Conservation (phyloP, 768 basidiomycete genomes). For the Tulasnella sp. region DNA sequence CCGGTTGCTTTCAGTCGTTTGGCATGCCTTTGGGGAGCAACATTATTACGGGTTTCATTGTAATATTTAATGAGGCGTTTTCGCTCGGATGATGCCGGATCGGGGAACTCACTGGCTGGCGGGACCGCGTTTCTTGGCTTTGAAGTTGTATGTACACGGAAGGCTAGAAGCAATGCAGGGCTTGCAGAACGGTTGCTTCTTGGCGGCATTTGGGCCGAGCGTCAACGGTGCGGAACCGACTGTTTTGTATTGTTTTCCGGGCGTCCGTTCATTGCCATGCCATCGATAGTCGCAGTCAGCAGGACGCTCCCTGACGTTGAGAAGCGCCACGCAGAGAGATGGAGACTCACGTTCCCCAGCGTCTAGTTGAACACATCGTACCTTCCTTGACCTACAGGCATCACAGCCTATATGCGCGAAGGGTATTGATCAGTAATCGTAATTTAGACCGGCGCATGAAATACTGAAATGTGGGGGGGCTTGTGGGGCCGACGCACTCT, state of each 20-base stretch:
- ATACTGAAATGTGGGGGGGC: not conserved
- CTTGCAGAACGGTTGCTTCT: conserved; percentile 57
- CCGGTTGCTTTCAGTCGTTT: too few species aligned
- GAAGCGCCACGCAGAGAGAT: not conserved
- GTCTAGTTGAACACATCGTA: conserved; percentile 70
- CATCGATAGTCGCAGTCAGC: too few species aligned
- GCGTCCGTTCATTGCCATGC: too few species aligned
- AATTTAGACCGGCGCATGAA: not conserved
- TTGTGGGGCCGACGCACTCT: not conserved
- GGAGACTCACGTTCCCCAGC: conserved; percentile 30
- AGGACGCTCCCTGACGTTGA: too few species aligned
- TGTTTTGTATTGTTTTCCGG: too few species aligned
- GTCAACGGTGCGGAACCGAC: not conserved
- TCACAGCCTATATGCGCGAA: conserved; percentile 51
- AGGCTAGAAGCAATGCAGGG: conserved; percentile 75
- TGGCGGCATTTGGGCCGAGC: conserved; percentile 4
- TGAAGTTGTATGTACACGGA: conserved; percentile 82
- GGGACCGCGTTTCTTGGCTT: conserved; percentile 90
- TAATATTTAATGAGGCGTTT: too few species aligned
- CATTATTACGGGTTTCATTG: too few species aligned
- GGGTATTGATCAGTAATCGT: not conserved
- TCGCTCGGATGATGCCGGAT: not conserved
- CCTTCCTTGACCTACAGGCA: conserved; percentile 77
- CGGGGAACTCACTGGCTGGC: conserved; percentile 57
- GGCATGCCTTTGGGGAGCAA: too few species aligned